phyloP scores from a whole-genome alignment of 345 rosid genomes.

The Erodium maritimum region DNA sequence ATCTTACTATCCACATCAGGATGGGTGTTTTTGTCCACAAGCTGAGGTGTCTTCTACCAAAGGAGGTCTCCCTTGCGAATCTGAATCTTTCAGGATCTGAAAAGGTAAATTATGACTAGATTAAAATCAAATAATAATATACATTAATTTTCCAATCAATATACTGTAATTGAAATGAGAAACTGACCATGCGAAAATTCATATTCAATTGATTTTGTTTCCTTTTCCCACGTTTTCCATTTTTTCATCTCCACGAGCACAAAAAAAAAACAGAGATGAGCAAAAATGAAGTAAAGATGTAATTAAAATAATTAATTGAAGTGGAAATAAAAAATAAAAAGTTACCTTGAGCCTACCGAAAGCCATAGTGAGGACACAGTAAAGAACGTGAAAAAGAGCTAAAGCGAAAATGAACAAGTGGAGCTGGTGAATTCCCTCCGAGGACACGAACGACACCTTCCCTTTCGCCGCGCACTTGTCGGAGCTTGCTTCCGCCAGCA shows the following conservation, averaged over 20 bases:
- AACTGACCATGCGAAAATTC: not conserved
- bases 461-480: not conserved
- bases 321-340: too few relatives aligned
- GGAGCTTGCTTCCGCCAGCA: not conserved
- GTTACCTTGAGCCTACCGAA: not conserved
- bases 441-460: not conserved
- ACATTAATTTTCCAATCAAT: too few relatives aligned
- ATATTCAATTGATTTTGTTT: not conserved
- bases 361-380: not conserved
- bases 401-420: not conserved
- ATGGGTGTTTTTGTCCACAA: conserved; percentile 51
- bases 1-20: conserved; percentile 58
- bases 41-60: conserved; percentile 71
- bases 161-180: too few relatives aligned
- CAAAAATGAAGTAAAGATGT: too few relatives aligned
- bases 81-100: conserved; percentile 91
- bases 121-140: too few relatives aligned
- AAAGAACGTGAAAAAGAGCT: not conserved
- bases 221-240: not conserved
- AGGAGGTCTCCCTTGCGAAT: conserved; percentile 92
- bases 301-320: too few relatives aligned
- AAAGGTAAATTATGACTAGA: too few relatives aligned
- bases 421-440: not conserved
- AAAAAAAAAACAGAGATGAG: too few relatives aligned
- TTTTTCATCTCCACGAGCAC: not conserved